Base-by-base conservation (phyloP, 495 filamentous ascomycete genomes). In the Penicillium goetzii region DNA sequence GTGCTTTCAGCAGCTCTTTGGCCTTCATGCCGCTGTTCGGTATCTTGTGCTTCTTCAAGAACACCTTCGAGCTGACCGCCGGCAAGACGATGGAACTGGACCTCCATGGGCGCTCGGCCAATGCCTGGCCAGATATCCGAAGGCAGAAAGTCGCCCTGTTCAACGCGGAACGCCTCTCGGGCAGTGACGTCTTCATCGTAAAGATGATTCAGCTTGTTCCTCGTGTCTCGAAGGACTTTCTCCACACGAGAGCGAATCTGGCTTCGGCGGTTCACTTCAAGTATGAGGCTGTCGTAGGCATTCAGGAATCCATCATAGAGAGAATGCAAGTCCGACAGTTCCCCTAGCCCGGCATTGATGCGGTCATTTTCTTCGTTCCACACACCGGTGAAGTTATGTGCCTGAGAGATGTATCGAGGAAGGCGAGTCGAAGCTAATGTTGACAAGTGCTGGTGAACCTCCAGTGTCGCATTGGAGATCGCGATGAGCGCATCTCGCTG, bases 51-150 rank as follows among this genome's bases (percentile, higher is more conserved):
- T 4, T 66, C 61, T 0, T 62, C 53, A 34, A 58, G 52, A 15
- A 63, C 65, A 50, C 63, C 66, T 49, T 76, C 72, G 0, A 81
- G 65, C 21, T 69, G 69, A 19, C 76, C 78, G 1, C 80, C 80
- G 3, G 75, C 69, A 56, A 81, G 69, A 10, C 79, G 71, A 10
- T 66, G 66, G 25, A 91, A 81, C 55, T 86, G 77, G 54, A 86
- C 87, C 51, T 83, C 80, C 68, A 81, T 79, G 28, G 89, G 88
- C 33, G 81, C 81, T 50, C 84, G 79, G 58, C 82, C 80, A 30
- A 91, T 78, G 7, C 89, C 91, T 0, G 88, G 88, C 95, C 94
- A 99, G 43, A 99, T 87, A 69, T 97, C 96, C 3, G 87, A 86
- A 0, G 95, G 95, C 21, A 99, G 74, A 69, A 86, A 95, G 62